Conservation (phyloP, 2,329 filamentous ascomycete genomes). For the Botrytis sinoallii region DNA sequence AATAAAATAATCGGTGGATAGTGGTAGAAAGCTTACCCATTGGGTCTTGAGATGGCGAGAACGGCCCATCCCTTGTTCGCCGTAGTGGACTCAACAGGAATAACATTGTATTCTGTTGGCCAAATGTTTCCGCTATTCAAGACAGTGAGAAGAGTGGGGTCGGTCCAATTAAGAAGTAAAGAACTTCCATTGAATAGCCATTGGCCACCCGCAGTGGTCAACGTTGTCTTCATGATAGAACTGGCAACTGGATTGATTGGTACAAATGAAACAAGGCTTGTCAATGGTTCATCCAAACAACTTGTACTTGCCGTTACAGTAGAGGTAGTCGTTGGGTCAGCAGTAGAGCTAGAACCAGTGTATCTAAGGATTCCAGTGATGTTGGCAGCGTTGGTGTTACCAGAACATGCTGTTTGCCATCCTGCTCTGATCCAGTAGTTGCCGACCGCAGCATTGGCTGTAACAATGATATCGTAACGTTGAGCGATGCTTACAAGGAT, state of each 20-base stretch:
- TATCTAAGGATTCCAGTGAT: slow-evolving; percentile 44
- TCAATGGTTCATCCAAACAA: slow-evolving; percentile 36
- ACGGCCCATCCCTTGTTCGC: slow-evolving; percentile 28
- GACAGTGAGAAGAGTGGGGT: slow-evolving; percentile 45
- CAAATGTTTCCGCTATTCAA: slow-evolving; percentile 33
- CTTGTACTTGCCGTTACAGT: slow-evolving; percentile 26
- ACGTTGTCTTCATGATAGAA: slow-evolving; percentile 19
- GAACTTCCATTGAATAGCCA: slow-evolving; percentile 49
- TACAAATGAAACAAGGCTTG: slow-evolving; percentile 34
- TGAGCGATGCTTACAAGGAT: slow-evolving; percentile 51
- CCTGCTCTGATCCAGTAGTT: slow-evolving; percentile 55
- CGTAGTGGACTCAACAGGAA: slow-evolving; percentile 41
- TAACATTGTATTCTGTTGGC: slow-evolving; percentile 34
- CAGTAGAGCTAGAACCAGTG: slow-evolving; percentile 35
- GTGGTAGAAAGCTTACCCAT: slow-evolving; percentile 25
- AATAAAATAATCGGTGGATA: slow-evolving; percentile 31
- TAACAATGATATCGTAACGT: slow-evolving; percentile 45
- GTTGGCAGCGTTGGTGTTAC: slow-evolving; percentile 52
- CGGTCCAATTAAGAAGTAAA: slow-evolving; percentile 46
- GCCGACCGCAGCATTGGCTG: slow-evolving; percentile 52
- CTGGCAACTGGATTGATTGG: slow-evolving; percentile 27
- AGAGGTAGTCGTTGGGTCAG: slow-evolving; percentile 32
- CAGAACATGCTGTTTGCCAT: slow-evolving; percentile 50
- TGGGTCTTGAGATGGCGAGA: slow-evolving; percentile 32
- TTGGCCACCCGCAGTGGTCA: slow-evolving; percentile 39